These are phyloP conservation scores for Amphicarpaea edgeworthii DNA, from an alignment of 306 rosid species.

Conservation along the genomic window DNA sequence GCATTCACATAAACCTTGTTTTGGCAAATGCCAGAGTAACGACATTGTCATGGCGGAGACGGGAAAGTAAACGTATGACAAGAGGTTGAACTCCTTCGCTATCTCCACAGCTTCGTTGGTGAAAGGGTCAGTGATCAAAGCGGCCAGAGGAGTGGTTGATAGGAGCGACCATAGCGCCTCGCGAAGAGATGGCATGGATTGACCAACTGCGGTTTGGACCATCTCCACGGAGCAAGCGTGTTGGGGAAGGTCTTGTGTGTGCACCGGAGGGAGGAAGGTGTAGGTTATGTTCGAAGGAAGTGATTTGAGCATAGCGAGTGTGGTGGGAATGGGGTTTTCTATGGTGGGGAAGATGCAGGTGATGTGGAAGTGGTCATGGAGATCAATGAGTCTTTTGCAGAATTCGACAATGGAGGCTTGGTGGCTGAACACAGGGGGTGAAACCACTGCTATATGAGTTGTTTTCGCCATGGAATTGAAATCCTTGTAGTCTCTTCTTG, in stretches of 20 bases:
- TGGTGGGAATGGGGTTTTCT: constrained; percentile 8
- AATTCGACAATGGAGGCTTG: constrained; percentile 43
- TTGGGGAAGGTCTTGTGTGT: constrained; percentile 30
- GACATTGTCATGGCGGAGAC: neutral
- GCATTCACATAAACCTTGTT: no score
- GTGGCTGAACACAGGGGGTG: constrained; percentile 4
- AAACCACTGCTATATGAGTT: constrained; percentile 38
- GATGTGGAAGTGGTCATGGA: constrained; percentile 37
- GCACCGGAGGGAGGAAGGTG: constrained; percentile 46
- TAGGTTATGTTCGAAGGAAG: constrained; percentile 36
- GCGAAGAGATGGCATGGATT: neutral
- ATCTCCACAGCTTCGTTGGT: neutral
- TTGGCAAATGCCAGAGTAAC: constrained; percentile 13
- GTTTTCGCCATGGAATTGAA: constrained; percentile 40
- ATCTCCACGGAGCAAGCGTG: neutral
- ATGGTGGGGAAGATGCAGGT: constrained; percentile 50
- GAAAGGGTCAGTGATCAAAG: neutral
- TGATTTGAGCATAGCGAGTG: constrained; percentile 33
- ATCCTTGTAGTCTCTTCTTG: no score
- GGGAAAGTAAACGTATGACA: neutral
- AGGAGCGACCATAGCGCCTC: neutral
- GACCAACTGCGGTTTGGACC: constrained; percentile 24
- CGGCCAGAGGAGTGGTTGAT: neutral
- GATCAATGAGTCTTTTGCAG: constrained; percentile 39
- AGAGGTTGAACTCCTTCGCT: neutral